Base-by-base conservation (phyloP, 192 early-diverging fungal species). In the Coemansia sp. region DNA sequence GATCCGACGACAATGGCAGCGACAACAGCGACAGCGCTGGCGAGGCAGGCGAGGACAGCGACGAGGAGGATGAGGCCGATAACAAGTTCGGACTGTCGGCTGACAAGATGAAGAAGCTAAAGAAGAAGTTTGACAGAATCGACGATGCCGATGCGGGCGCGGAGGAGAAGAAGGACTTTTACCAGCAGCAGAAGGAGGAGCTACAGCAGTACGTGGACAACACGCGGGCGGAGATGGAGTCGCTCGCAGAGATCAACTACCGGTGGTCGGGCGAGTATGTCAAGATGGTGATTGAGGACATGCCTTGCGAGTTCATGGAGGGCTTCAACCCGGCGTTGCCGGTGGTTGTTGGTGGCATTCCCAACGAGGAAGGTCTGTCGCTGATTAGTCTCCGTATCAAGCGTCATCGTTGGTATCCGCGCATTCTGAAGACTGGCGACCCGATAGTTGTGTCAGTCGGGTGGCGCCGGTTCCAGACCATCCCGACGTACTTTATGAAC, bases 381-480 rank as follows among this genome's bases (percentile, higher is more conserved):
- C 94, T 98, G 77, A 88, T 98, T 53, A 97, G 95, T 71, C 85
- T 97, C 50, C 91, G 97, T 71, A 90, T 99, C 73, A 99, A 99
- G 85, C 92, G 92, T 61, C 98, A 99, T 78, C 89, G 98, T 68
- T 99, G 98, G 98, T 90, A 94, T 72, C 89, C 89, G 63, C 92
- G 91, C 78, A 96, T 96, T 46, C 86, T 99, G 49, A 99, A 99
- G 84, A 97, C 92, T 14, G 96, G 97, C 71, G 98, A 99, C 74
- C 98, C 98, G 19, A 85, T 99, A 40, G 94, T 99, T 49, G 92
- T 99, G 57, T 99, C 98, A 1, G 78, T 99, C 40, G 98, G 98
- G 20, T 99, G 98, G 98, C 89, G 98, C 40, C 88, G 98, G 55
- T 95, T 99, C 88, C 98, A 99, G 74, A 93, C 91, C 43, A 90